Percentiles rank a stretch among this genome's conserved stretches.
These are phyloP conservation scores for Paracamarosporium sp. DNA, from an alignment of 2,329 filamentous ascomycete genomes.

Conservation along the genomic window DNA sequence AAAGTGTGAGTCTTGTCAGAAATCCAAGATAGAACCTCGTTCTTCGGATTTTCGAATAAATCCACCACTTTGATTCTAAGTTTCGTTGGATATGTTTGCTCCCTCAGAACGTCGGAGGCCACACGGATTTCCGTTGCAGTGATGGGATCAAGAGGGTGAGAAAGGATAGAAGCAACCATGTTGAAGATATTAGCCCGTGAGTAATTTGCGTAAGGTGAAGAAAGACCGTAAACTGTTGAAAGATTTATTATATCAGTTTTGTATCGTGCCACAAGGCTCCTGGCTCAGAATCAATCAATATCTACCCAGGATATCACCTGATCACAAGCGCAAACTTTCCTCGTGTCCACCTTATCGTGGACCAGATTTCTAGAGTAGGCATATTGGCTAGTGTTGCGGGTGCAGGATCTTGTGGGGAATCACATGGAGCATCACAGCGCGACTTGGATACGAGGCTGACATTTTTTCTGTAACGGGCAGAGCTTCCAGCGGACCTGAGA, in stretches of 20 bases:
- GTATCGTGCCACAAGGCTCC: not conserved
- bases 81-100: not conserved
- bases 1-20: not conserved
- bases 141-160: not conserved
- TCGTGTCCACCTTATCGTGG: too few relatives aligned
- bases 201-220: not conserved
- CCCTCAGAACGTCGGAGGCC: not conserved
- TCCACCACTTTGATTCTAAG: not conserved
- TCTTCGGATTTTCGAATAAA: not conserved
- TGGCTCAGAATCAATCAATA: not conserved
- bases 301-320: not conserved
- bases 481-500: not conserved
- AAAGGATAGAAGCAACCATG: not conserved
- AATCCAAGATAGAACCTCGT: not conserved
- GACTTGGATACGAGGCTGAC: not conserved
- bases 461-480: not conserved
- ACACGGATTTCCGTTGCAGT: not conserved
- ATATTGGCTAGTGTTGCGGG: not conserved
- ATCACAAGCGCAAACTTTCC: too few relatives aligned
- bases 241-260: not conserved
- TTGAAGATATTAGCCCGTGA: not conserved
- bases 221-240: not conserved
- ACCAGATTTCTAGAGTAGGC: not conserved
- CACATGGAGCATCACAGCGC: not conserved
- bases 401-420: not conserved